Conservation (phyloP, 2,329 filamentous ascomycete genomes). For the Arthrinium phaeospermum region DNA sequence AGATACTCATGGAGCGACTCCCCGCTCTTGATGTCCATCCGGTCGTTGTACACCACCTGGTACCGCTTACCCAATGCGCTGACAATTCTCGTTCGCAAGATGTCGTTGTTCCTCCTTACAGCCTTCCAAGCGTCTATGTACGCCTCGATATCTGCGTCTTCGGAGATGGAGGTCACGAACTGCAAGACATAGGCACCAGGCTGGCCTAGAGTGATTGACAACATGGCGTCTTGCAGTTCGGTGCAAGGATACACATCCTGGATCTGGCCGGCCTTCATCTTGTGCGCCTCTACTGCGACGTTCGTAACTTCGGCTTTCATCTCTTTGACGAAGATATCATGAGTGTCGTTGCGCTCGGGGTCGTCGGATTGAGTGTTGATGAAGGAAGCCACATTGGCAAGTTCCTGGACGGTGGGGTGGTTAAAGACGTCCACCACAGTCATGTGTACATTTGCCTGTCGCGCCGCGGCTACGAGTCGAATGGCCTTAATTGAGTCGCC, state of each 20-base stretch:
- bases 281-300: conserved; percentile 15
- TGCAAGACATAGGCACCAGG: neutral
- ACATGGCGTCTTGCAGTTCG: neutral
- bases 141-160: neutral
- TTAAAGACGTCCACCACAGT: conserved; percentile 63
- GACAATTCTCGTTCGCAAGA: neutral
- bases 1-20: neutral
- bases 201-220: neutral
- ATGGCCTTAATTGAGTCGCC: conserved; percentile 67
- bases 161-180: neutral
- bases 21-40: neutral
- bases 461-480: conserved; percentile 62
- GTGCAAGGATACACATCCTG: conserved; percentile 19
- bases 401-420: conserved; percentile 54
- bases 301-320: conserved; percentile 8
- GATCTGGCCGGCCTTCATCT: conserved; percentile 18
- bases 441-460: conserved; percentile 52
- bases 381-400: conserved; percentile 45
- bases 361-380: conserved; percentile 8
- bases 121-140: neutral
- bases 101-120: neutral
- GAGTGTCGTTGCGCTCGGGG: neutral
- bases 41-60: conserved; percentile 13
- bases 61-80: conserved; percentile 1
- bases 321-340: neutral